Percentiles rank a stretch among this genome's conserved stretches.
These are phyloP conservation scores for Carex cristatella DNA, from an alignment of 176 grass and related monocot species.

Conservation along the genomic window DNA sequence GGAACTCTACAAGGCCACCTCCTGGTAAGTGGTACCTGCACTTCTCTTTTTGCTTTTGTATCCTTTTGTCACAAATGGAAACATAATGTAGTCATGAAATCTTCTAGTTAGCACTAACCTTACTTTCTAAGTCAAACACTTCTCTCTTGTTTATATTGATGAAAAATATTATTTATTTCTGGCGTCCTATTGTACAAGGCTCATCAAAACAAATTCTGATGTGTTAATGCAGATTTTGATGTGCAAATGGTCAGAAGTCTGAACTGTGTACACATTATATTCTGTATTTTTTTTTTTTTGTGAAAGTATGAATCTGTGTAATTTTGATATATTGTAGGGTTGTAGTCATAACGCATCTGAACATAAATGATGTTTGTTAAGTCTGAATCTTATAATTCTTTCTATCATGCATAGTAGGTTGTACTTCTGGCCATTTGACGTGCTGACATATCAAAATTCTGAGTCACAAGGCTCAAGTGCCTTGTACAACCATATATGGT, in stretches of 20 bases:
- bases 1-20: constrained; percentile 78
- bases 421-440: background rate
- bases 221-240: background rate
- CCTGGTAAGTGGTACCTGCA: constrained; percentile 38
- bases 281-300: too few relatives aligned
- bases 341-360: background rate
- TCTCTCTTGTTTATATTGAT: background rate
- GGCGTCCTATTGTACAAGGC: background rate
- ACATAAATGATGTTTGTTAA: background rate
- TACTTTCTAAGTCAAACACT: background rate
- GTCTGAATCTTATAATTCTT: background rate
- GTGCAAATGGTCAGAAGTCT: background rate
- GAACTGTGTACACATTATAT: background rate
- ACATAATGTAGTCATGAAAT: background rate
- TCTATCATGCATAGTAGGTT: background rate
- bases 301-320: background rate
- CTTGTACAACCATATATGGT: background rate
- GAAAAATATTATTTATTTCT: too few relatives aligned
- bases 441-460: background rate
- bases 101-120: background rate
- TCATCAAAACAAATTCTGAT: background rate
- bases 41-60: background rate
- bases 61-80: background rate
- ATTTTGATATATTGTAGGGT: background rate
- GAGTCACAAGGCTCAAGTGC: too few relatives aligned